Evolutionary conservation across 2,329 filamentous ascomycete species (phyloP).

Genomic region (Hypoxylon sp.): DNA sequence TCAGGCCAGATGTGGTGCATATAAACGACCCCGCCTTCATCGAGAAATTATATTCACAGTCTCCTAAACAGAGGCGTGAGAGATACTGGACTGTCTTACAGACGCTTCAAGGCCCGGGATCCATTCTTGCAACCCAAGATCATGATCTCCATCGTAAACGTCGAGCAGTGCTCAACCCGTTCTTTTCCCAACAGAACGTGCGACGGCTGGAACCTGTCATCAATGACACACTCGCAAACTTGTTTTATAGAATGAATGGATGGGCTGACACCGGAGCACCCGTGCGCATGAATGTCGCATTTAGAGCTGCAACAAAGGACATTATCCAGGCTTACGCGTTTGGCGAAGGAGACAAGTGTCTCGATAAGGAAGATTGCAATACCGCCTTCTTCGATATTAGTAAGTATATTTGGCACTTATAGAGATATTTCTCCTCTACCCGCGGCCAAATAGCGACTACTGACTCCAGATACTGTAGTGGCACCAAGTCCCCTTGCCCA

Average conservation of each 20-base stretch:
- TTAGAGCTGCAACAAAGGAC: conserved; percentile 44
- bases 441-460: not conserved
- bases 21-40: conserved; percentile 51
- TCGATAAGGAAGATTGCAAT: conserved; percentile 51
- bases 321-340: conserved; percentile 46
- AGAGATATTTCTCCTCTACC: not conserved
- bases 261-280: conserved; percentile 37
- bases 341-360: conserved; percentile 47
- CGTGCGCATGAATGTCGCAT: conserved; percentile 38
- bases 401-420: conserved; percentile 4
- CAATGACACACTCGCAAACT: conserved; percentile 40
- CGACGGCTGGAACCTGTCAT: conserved; percentile 43
- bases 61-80: conserved; percentile 42
- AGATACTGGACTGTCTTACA: conserved; percentile 37
- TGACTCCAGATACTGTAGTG: conserved; percentile 22
- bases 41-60: conserved; percentile 47
- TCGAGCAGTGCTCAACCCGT: conserved; percentile 46
- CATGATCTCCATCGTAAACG: conserved; percentile 46
- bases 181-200: conserved; percentile 47
- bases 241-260: conserved; percentile 44
- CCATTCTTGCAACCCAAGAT: conserved; percentile 43
- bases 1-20: conserved; percentile 51
- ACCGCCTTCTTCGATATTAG: conserved; percentile 47
- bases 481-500: conserved; percentile 37
- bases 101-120: conserved; percentile 36